Percentiles rank a stretch among this genome's conserved stretches.
Conservation (phyloP, 805 yeast genomes). For the Helenozyma rhizophorensis region DNA sequence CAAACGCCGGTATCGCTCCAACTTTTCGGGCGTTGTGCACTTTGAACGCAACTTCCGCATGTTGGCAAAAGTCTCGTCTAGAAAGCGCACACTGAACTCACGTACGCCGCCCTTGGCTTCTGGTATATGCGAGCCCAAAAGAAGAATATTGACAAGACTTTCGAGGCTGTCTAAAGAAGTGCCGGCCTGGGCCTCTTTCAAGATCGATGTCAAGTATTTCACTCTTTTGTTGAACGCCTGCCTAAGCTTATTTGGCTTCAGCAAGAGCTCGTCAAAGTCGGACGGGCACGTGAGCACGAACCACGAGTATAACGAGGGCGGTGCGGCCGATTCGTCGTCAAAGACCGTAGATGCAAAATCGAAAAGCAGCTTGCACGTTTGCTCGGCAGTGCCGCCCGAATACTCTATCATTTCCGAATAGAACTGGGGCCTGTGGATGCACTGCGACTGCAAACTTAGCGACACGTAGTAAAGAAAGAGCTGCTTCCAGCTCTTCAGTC, state of each 20-base stretch:
- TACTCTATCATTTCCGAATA: constrained; percentile 23
- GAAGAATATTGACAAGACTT: constrained; percentile 30
- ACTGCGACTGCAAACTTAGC: constrained; percentile 30
- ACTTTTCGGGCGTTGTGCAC: background rate
- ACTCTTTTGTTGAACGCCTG: constrained; percentile 34
- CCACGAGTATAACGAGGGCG: constrained; percentile 26
- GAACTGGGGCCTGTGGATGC: constrained; percentile 34
- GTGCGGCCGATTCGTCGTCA: constrained; percentile 24
- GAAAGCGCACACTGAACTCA: constrained; percentile 24
- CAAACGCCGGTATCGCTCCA: constrained; percentile 19
- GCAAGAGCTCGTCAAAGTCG: constrained; percentile 30
- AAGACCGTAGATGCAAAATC: constrained; percentile 27
- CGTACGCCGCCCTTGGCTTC: constrained; percentile 16
- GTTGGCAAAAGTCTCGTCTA: constrained; percentile 29
- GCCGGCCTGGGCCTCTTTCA: constrained; percentile 25
- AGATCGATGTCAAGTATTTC: constrained; percentile 24
- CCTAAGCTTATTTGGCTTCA: constrained; percentile 27
- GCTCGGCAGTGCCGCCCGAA: constrained; percentile 20
- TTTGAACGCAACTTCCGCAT: constrained; percentile 15
- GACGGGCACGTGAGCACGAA: constrained; percentile 28
- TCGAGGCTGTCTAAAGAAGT: constrained; percentile 31
- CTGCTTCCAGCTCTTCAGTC: constrained; percentile 34
- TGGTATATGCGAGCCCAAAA: constrained; percentile 31
- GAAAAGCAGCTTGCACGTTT: constrained; percentile 25
- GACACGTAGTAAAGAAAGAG: constrained; percentile 29